Evolutionary conservation across 768 basidiomycete genomes (phyloP).

Genomic region (Crepidotus variabilis): DNA sequence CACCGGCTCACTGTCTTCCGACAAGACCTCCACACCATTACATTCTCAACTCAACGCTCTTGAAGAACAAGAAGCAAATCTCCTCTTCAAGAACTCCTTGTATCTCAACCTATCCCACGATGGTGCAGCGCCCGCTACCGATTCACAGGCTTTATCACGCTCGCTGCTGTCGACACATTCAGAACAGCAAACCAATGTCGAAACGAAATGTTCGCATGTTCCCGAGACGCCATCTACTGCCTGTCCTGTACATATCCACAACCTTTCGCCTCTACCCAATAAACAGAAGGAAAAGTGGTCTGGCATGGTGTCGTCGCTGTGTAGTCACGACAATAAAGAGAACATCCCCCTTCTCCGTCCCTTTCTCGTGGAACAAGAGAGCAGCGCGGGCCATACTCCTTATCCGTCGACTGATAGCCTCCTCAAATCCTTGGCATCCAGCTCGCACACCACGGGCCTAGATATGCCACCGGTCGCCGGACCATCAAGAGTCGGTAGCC

Average conservation of each 20-base stretch:
- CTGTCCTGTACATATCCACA: background rate
- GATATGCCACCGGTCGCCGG: background rate
- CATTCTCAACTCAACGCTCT: background rate
- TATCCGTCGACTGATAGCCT: constrained; percentile 5
- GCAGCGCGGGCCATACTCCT: constrained; percentile 1
- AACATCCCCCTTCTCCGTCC: background rate
- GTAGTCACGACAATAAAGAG: background rate
- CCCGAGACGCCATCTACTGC: background rate
- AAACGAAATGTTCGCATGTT: background rate
- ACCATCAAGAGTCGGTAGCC: constrained; percentile 5
- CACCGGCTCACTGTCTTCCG: background rate
- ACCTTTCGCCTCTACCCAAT: background rate
- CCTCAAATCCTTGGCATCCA: background rate
- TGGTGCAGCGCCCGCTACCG: background rate
- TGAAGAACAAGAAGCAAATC: background rate
- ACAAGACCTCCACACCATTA: background rate
- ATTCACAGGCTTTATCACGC: background rate
- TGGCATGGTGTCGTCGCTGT: background rate
- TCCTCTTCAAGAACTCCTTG: background rate
- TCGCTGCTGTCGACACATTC: background rate
- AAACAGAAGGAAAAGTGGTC: constrained; percentile 3
- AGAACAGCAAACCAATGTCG: background rate
- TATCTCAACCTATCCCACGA: background rate
- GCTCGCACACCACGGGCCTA: background rate
- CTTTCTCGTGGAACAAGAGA: background rate